These are phyloP conservation scores for Talaromyces sp. DNA, from an alignment of 2,329 filamentous ascomycete species.

Conservation along the genomic window DNA sequence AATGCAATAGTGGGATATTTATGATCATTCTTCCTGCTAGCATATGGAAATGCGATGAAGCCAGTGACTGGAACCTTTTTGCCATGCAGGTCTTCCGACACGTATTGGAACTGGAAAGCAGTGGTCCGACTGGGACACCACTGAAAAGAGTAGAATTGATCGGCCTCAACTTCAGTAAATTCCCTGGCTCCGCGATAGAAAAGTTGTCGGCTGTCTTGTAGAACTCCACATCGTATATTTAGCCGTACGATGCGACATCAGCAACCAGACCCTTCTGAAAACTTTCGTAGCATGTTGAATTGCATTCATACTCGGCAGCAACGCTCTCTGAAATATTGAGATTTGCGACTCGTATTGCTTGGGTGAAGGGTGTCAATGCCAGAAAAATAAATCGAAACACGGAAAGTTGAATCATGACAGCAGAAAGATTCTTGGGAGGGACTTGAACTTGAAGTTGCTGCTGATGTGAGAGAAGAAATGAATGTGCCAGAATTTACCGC, in stretches of 20 bases:
- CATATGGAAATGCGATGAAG: not conserved
- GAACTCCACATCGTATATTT: not conserved
- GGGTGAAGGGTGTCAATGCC: not conserved
- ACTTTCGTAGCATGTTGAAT: not conserved
- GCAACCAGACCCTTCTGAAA: not conserved
- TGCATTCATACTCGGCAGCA: not conserved
- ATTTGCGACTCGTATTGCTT: not conserved
- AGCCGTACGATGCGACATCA: not conserved
- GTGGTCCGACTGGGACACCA: not conserved
- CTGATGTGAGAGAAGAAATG: too few relatives aligned
- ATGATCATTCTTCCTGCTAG: not conserved
- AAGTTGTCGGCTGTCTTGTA: not conserved
- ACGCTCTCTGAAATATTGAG: not conserved
- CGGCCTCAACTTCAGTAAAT: not conserved
- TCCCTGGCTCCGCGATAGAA: not conserved
- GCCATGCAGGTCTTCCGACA: not conserved
- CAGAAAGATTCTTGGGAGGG: not conserved
- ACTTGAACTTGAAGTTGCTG: too few relatives aligned
- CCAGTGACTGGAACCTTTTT: not conserved
- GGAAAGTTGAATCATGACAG: too few relatives aligned
- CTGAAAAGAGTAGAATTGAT: not conserved
- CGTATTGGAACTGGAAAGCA: not conserved
- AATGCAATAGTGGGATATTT: not conserved
- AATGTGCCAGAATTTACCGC: too few relatives aligned
- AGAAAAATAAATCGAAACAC: not conserved